Percentiles rank a stretch among this genome's conserved stretches.
Evolutionary conservation across 1,284 basidiomycete species (phyloP).

Genomic region (Cutaneotrichosporon spelunceum): DNA sequence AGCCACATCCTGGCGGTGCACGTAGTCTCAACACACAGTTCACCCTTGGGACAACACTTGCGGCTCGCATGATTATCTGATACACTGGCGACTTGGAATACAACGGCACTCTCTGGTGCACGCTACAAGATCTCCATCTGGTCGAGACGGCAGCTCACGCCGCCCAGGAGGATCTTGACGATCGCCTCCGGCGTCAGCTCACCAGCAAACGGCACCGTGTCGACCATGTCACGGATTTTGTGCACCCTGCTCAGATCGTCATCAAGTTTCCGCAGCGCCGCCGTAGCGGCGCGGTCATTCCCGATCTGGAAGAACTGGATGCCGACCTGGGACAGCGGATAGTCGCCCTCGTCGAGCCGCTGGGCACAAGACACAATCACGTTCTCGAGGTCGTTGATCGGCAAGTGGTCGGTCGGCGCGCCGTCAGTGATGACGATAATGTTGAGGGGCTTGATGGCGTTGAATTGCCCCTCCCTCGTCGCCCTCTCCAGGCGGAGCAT

Average conservation of each 20-base stretch:
- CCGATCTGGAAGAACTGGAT: slow-evolving; percentile 53
- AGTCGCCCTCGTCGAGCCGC: slow-evolving; percentile 47
- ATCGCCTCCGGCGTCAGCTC: slow-evolving; percentile 37
- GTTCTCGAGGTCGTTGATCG: slow-evolving; percentile 43
- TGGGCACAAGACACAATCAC: slow-evolving; percentile 36
- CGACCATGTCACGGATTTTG: slow-evolving; percentile 21
- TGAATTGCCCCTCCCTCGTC: slow-evolving; percentile 1
- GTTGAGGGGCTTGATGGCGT: slow-evolving; percentile 31
- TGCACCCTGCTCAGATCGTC: slow-evolving; percentile 33
- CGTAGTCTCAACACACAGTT: too few species aligned
- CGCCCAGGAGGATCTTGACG: slow-evolving; percentile 45
- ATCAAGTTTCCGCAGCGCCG: slow-evolving; percentile 47
- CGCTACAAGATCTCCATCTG: background rate
- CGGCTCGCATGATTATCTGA: too few species aligned
- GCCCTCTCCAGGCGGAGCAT: slow-evolving; percentile 40
- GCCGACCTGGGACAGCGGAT: slow-evolving; percentile 51
- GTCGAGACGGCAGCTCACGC: slow-evolving; percentile 44
- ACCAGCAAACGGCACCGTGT: slow-evolving; percentile 39
- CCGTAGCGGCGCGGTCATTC: slow-evolving; percentile 38
- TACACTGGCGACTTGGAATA: too few species aligned
- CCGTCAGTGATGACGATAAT: slow-evolving; percentile 46
- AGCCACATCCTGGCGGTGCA: too few species aligned
- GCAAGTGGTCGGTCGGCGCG: slow-evolving; percentile 37
- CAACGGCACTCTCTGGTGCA: too few species aligned
- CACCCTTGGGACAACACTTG: too few species aligned